Evolutionary conservation across 805 yeast species (phyloP).

Genomic region (Aciculoconidium aculeatum): DNA sequence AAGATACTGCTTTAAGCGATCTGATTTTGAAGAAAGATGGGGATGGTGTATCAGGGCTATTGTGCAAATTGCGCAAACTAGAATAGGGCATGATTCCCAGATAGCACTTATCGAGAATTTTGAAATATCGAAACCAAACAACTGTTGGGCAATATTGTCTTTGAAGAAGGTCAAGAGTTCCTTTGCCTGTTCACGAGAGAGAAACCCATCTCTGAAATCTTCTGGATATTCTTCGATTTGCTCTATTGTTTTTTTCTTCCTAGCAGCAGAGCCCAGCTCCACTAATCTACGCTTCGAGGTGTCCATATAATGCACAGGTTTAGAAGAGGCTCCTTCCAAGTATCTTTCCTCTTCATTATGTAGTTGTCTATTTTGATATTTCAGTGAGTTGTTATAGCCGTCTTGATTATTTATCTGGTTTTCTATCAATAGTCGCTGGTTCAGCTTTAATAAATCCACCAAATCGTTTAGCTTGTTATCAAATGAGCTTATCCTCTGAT

Average conservation of each 20-base stretch:
- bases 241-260: constrained; percentile 3
- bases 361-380: background rate
- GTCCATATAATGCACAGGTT: too few relatives aligned
- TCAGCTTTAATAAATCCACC: constrained; percentile 27
- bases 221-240: constrained; percentile 8
- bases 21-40: constrained; percentile 22
- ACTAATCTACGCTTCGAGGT: too few relatives aligned
- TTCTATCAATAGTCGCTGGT: constrained; percentile 24
- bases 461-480: constrained; percentile 34
- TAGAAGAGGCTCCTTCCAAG: too few relatives aligned
- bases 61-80: constrained; percentile 55
- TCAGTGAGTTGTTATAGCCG: constrained; percentile 1
- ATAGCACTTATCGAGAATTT: constrained; percentile 42
- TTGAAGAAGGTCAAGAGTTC: constrained; percentile 49
- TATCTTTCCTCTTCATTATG: too few relatives aligned
- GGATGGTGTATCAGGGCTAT: constrained; percentile 62
- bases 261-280: constrained; percentile 7
- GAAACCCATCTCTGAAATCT: constrained; percentile 34
- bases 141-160: constrained; percentile 51
- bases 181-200: constrained; percentile 37
- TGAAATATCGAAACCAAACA: constrained; percentile 59
- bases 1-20: constrained; percentile 23
- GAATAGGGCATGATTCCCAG: constrained; percentile 52
- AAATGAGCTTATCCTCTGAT: constrained; percentile 27
- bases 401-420: constrained; percentile 6